Evolutionary conservation across 2,329 filamentous ascomycete species (phyloP).

Genomic region (Clonostachys solani): DNA sequence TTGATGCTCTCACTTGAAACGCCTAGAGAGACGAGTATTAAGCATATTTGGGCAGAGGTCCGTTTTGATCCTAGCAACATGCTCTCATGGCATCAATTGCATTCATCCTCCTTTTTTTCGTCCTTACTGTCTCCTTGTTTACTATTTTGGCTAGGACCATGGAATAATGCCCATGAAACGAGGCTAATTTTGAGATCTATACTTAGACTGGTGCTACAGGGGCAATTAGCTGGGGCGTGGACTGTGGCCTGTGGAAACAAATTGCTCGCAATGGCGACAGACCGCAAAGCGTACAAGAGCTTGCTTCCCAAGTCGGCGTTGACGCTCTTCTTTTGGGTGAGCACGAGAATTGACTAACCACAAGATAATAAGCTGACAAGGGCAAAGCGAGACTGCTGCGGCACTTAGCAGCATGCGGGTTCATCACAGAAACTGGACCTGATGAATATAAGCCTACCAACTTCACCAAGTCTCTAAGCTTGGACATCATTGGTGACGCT

Average conservation of each 20-base stretch:
- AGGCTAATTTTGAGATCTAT: background rate
- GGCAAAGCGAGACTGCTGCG: slow-evolving; percentile 18
- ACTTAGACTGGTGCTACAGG: slow-evolving; percentile 9
- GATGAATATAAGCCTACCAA: slow-evolving; percentile 27
- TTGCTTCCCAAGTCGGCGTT: slow-evolving; percentile 17
- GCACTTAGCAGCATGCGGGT: slow-evolving; percentile 27
- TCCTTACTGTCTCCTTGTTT: too few relatives aligned
- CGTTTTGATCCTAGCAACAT: too few relatives aligned
- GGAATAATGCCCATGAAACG: too few relatives aligned
- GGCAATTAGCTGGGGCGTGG: slow-evolving; percentile 18
- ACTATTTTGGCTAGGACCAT: too few relatives aligned
- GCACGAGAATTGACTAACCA: background rate
- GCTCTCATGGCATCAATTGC: too few relatives aligned
- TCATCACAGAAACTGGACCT: slow-evolving; percentile 19
- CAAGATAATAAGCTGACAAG: background rate
- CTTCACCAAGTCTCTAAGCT: slow-evolving; percentile 21
- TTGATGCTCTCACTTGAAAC: slow-evolving; percentile 26
- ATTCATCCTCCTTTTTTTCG: too few relatives aligned
- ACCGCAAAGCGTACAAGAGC: slow-evolving; percentile 18
- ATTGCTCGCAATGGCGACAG: slow-evolving; percentile 21
- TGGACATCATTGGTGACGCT: slow-evolving; percentile 19
- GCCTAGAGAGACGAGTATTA: slow-evolving; percentile 36
- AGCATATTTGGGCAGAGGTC: slow-evolving; percentile 35
- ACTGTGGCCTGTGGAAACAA: slow-evolving; percentile 23
- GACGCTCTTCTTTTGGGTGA: slow-evolving; percentile 18